Evolutionary conservation across 2,329 filamentous ascomycete genomes (phyloP), one percentile per base, ranked within the genome.

Genomic region (Ophiocordyceps camponoti-floridani): DNA sequence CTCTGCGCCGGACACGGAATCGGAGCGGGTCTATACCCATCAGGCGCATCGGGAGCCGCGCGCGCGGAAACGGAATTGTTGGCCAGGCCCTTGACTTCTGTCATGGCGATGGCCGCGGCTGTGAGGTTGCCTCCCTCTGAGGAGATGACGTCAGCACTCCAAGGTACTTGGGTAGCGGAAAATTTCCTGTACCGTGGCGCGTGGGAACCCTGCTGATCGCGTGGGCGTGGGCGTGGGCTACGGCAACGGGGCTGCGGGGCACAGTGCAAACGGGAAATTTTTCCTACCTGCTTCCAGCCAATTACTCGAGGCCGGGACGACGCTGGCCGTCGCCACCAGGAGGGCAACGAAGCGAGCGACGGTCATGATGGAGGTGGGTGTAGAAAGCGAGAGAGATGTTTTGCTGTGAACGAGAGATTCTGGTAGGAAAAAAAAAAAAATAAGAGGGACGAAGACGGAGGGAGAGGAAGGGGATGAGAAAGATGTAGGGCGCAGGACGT

Each of bases 1-100:
- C 75, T 71, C n/a, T 66, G 67, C 7, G 67, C 63, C 4, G 87
- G 86, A 55, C 88, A 94, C 49, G 72, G 60, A 40, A 84, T 79
- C 6, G 63, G 57, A 31, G 69, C 63, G 0, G 88, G 88, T 2
- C 77, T 74, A 60, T 95, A 95, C 48, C 77, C 75, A 54, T 55
- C 45, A 44, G 62, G 62, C 14, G 62, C 59, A 42, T 58, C 50
- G 30, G 53, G 47, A n/a, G 56, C 53, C 18, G 58, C 42, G 16
- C 42, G 30, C 2, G 31, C 31, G 18, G 6, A 3, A 18, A 43
- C 9, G 19, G 30, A 4, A 16, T 16, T 4, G 40, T 27, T 14
- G 40, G 19, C 30, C 4, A 4, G 16, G 28, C n/a, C n/a, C 9
- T 19, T 8, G 14, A 18, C 27, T 13, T 37, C 35, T 16, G 35